Evolutionary conservation across 2,329 filamentous ascomycete genomes (phyloP), one percentile per base, ranked within the genome.

Genomic region (Phoma herbarum): DNA sequence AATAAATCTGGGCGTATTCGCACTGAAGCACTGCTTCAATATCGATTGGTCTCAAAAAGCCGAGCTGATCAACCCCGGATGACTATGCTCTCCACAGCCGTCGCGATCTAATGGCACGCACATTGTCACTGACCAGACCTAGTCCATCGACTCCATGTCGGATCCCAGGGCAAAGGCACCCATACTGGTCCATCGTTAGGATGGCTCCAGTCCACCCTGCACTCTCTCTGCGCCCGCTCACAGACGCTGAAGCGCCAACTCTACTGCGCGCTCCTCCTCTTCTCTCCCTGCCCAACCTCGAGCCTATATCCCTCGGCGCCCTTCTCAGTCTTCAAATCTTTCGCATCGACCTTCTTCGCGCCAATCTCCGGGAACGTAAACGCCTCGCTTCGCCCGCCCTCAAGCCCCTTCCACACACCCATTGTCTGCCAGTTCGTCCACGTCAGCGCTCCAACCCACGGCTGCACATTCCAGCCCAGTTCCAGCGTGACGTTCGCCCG

Each of bases 401-500:
- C 80, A 61, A 93, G 70, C 52, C 80, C 82, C 79, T 87, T 84
- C 91, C 91, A 93, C 48, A 80, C 75, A 10, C 85, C 85, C 55
- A 85, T 77, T 64, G 77, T 76, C 58, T 69, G 57, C 69, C 68
- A 74, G 54, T 80, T 80, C 31, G 74, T 89, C 95, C 95, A 99
- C 41, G 90, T 90, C 76, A 98, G 79, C 51, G 90, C 79, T 14
- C 95, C 95, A 11, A 99, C 92, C 92, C 94, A 98, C 29, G 95
- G 95, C 83, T 99, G 95, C 60, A 98, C 90, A 79, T 98, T 98
- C 87, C 96, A 99, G 74, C 95, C 90, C 52, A 98, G 82, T 70
- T 89, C 88, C 62, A 99, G 82, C 28, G 86, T 88, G 56, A 94
- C 92, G 75, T 95, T 88, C 49, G 85, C 81, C 47, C 87, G 83